Evolutionary conservation across 306 rosid species (phyloP).

Genomic region (Prunus davidiana): DNA sequence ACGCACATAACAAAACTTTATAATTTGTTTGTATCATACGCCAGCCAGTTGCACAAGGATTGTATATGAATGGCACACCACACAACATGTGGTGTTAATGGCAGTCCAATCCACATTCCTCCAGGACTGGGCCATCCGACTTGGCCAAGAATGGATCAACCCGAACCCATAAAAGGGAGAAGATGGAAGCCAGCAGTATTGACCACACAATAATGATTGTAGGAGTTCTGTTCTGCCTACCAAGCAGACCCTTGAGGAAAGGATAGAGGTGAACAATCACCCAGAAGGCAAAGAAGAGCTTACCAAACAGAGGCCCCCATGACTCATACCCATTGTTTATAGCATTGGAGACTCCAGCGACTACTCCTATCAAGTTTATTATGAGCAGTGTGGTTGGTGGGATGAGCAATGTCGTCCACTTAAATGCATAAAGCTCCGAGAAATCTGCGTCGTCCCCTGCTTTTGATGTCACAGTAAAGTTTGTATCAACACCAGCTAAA

Average conservation of each 20-base stretch:
- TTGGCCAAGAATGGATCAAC: constrained; percentile 61
- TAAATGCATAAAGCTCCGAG: constrained; percentile 35
- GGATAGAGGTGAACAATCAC: constrained; percentile 73
- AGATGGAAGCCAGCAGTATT: constrained; percentile 61
- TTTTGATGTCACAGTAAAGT: constrained; percentile 49
- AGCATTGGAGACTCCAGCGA: constrained; percentile 61
- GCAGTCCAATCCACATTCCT: constrained; percentile 79
- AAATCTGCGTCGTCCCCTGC: constrained; percentile 21
- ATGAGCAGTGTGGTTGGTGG: constrained; percentile 69
- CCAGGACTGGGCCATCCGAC: constrained; percentile 46
- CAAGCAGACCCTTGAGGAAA: constrained; percentile 57
- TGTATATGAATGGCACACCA: neutral
- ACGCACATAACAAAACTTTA: too few relatives aligned
- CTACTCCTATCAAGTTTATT: constrained; percentile 56
- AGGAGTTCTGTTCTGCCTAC: constrained; percentile 64
- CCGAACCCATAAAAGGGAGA: constrained; percentile 65
- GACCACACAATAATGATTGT: constrained; percentile 80
- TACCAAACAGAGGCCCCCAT: constrained; percentile 69
- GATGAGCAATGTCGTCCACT: constrained; percentile 61
- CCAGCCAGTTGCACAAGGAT: neutral
- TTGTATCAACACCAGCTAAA: constrained; percentile 55
- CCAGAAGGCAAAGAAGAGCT: constrained; percentile 61
- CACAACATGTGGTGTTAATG: constrained; percentile 25
- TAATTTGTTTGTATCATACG: constrained; percentile 5
- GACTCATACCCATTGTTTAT: constrained; percentile 56